Evolutionary conservation across 2,329 filamentous ascomycete genomes (phyloP).

Genomic region (Colletotrichum godetiae): DNA sequence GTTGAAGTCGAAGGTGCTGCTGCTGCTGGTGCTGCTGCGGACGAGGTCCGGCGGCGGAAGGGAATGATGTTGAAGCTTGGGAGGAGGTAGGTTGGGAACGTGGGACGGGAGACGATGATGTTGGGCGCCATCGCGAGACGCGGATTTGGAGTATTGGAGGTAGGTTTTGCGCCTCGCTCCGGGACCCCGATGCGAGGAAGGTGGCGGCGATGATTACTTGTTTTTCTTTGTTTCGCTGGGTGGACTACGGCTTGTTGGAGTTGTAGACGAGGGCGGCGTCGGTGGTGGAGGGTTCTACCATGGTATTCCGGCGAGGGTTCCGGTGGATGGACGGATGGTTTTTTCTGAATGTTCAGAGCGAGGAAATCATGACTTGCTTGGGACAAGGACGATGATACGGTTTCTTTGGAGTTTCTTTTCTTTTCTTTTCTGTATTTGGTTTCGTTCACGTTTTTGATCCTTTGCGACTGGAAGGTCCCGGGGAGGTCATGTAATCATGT

Average conservation of each 20-base stretch:
- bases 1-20: too few species aligned
- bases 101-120: slow-evolving; percentile 54
- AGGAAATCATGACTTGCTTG: neutral
- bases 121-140: slow-evolving; percentile 29
- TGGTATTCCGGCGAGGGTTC: neutral
- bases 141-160: neutral
- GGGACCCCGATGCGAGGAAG: neutral
- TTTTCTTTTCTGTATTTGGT: neutral
- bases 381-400: neutral
- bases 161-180: too few species aligned
- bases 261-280: neutral
- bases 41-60: slow-evolving; percentile 54
- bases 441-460: neutral
- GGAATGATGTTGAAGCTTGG: slow-evolving; percentile 60
- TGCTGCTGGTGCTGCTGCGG: slow-evolving; percentile 7
- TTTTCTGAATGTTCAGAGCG: neutral
- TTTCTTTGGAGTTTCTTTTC: neutral
- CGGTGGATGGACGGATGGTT: neutral
- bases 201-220: neutral
- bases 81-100: slow-evolving; percentile 64
- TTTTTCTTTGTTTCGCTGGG: neutral
- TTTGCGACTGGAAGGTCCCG: neutral
- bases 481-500: neutral
- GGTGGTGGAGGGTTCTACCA: slow-evolving; percentile 4
- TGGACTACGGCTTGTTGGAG: neutral